These are phyloP conservation scores for Fusarium poae DNA, from an alignment of 2,329 filamentous ascomycete genomes.

Conservation along the genomic window DNA sequence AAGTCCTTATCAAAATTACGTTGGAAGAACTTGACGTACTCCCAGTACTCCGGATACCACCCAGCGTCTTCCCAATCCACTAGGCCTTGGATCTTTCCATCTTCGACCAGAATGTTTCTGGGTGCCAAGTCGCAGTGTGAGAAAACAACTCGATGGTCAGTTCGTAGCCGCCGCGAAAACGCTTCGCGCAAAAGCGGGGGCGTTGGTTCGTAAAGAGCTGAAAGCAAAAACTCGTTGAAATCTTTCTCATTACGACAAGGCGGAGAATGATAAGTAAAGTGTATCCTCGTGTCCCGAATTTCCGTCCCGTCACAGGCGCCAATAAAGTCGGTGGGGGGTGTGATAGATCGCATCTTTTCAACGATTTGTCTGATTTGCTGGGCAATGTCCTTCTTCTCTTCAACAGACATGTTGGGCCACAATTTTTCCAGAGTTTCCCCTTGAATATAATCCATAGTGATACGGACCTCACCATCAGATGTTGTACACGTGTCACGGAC, in stretches of 20 bases:
- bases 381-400: background rate
- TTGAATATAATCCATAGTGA: background rate
- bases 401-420: background rate
- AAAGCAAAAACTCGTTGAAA: background rate
- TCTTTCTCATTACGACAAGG: background rate
- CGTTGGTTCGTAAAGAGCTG: background rate
- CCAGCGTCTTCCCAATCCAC: background rate
- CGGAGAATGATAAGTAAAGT: background rate
- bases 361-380: background rate
- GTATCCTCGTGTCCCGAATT: background rate
- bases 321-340: background rate
- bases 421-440: background rate
- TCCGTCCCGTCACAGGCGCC: background rate
- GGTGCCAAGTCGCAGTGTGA: background rate
- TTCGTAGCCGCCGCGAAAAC: background rate
- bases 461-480: background rate
- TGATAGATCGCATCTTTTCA: background rate
- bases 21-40: background rate
- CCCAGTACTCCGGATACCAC: background rate
- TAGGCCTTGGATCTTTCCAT: background rate
- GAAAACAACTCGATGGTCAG: background rate
- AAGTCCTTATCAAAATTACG: background rate
- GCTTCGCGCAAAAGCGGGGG: background rate
- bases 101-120: background rate
- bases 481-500: background rate